Percentiles rank a stretch among this genome's conserved stretches.
These are phyloP conservation scores for Quercus aquifolioides DNA, from an alignment of 306 rosid species.

Conservation along the genomic window DNA sequence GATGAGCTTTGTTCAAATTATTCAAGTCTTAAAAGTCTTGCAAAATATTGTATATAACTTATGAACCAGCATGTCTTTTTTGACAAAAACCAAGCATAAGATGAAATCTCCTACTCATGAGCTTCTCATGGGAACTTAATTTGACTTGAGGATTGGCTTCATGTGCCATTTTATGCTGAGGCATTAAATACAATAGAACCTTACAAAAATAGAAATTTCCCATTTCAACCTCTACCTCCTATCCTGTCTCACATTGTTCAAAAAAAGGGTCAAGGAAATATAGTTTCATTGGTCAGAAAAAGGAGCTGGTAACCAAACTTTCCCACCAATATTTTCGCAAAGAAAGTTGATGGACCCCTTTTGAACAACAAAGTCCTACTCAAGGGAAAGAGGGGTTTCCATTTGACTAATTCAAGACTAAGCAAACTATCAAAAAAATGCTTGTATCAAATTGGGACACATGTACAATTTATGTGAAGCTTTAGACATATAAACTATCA, in stretches of 20 bases:
- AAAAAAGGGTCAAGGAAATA: conserved; percentile 27
- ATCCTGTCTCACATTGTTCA: conserved; percentile 4
- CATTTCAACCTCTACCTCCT: conserved; percentile 9
- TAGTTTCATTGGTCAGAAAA: conserved; percentile 56
- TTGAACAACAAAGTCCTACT: conserved; percentile 38
- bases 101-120: neutral
- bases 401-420: conserved; percentile 56
- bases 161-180: conserved; percentile 25
- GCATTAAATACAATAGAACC: conserved; percentile 22
- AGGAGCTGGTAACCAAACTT: conserved; percentile 92
- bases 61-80: conserved; percentile 35
- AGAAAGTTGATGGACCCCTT: conserved; percentile 45
- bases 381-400: conserved; percentile 36
- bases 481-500: neutral
- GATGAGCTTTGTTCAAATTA: no score
- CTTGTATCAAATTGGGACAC: conserved; percentile 9
- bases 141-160: conserved; percentile 47
- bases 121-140: conserved; percentile 20
- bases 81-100: conserved; percentile 41
- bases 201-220: conserved; percentile 5
- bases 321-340: conserved; percentile 58
- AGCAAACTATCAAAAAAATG: neutral
- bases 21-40: neutral
- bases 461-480: conserved; percentile 11
- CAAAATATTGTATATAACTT: neutral